phyloP scores from a whole-genome alignment of 2,329 filamentous ascomycete genomes.

The Stromatinia cepivora region DNA sequence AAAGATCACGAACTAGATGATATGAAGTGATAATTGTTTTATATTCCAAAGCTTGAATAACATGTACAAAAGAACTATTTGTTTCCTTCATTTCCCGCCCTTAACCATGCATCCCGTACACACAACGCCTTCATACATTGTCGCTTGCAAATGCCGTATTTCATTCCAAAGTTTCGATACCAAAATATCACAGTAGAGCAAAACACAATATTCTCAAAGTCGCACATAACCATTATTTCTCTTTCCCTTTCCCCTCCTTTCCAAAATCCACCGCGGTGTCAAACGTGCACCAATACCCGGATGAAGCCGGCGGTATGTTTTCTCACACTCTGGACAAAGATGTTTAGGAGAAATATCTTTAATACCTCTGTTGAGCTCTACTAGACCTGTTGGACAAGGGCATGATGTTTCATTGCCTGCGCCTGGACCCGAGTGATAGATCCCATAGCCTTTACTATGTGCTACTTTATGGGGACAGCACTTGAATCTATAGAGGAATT shows the following conservation, averaged over 20 bases:
- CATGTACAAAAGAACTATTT: too few species aligned
- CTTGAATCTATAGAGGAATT: slow-evolving; percentile 1
- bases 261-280: neutral
- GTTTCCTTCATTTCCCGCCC: too few species aligned
- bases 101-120: too few species aligned
- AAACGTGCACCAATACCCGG: neutral
- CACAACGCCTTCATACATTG: too few species aligned
- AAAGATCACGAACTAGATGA: too few species aligned
- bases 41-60: too few species aligned
- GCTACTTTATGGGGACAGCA: neutral
- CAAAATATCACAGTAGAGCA: too few species aligned
- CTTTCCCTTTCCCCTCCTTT: neutral
- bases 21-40: neutral
- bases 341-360: neutral
- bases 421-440: slow-evolving; percentile 4
- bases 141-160: too few species aligned
- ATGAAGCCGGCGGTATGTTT: neutral
- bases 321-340: neutral
- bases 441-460: neutral
- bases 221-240: neutral
- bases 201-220: neutral
- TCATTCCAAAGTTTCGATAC: too few species aligned
- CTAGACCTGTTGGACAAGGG: neutral
- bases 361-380: neutral
- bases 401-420: neutral